A percentile compares a stretch with the other conserved stretches of the same genome.
Evolutionary conservation across 768 basidiomycete species (phyloP).

Genomic region (Krasilnikovozyma curviuscula): DNA sequence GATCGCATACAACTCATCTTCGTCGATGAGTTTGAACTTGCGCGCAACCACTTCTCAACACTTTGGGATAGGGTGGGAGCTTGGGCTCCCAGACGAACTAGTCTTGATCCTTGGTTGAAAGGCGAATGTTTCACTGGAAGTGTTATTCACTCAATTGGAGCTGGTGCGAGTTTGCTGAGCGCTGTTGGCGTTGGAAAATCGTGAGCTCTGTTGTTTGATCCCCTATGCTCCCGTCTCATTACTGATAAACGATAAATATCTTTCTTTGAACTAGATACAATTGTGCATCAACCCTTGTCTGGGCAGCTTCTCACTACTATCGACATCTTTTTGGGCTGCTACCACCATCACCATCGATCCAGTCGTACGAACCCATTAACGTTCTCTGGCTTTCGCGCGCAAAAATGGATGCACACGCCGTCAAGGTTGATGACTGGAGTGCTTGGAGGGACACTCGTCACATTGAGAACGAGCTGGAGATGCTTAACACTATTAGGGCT

Average conservation of each 20-base stretch:
- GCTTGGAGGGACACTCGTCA: slow-evolving; percentile 21
- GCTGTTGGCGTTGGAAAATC: slow-evolving; percentile 17
- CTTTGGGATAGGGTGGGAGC: slow-evolving; percentile 23
- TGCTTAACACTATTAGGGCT: slow-evolving; percentile 12
- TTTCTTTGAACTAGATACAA: slow-evolving; percentile 8
- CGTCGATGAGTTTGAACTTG: slow-evolving; percentile 19
- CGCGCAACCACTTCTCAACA: slow-evolving; percentile 20
- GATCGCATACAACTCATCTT: slow-evolving; percentile 20
- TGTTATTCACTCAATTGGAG: slow-evolving; percentile 22
- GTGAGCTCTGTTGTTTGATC: background rate
- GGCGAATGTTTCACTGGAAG: too few relatives aligned
- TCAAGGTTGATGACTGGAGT: slow-evolving; percentile 19
- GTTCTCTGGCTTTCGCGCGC: slow-evolving; percentile 22
- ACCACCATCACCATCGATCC: slow-evolving; percentile 5
- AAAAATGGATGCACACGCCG: slow-evolving; percentile 19
- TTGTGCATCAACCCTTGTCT: slow-evolving; percentile 21
- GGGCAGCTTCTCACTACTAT: slow-evolving; percentile 23
- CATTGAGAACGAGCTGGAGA: slow-evolving; percentile 20
- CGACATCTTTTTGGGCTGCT: slow-evolving; percentile 21
- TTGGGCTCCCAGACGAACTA: slow-evolving; percentile 19
- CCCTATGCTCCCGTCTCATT: background rate
- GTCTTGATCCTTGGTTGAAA: slow-evolving; percentile 22
- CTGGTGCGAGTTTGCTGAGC: slow-evolving; percentile 21
- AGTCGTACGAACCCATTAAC: slow-evolving; percentile 13
- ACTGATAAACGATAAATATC: background rate